Conservation (phyloP, 2,329 filamentous ascomycete genomes). For the Lachnellula subtilissima region DNA sequence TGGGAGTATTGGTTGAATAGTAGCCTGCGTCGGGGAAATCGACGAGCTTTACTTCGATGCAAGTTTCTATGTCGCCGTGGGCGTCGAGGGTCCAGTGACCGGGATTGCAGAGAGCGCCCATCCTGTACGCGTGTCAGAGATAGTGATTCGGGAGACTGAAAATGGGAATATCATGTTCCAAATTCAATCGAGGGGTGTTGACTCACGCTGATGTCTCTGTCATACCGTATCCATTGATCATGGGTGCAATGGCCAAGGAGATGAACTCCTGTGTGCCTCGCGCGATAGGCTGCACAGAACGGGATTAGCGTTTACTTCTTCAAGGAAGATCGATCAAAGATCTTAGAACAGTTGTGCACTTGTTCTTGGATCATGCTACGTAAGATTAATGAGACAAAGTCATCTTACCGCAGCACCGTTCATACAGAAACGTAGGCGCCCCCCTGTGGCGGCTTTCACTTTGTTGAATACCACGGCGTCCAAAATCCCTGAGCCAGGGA, state of each 20-base stretch:
- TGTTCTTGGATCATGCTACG: no score
- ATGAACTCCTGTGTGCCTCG: constrained; percentile 83
- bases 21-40: constrained; percentile 84
- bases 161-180: not conserved
- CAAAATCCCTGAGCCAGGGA: constrained; percentile 63
- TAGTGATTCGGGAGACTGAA: constrained; percentile 31
- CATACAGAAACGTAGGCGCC: constrained; percentile 79
- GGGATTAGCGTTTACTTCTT: no score
- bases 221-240: constrained; percentile 88
- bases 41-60: constrained; percentile 83
- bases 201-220: constrained; percentile 73
- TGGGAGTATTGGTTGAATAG: constrained; percentile 52
- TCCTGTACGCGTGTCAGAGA: constrained; percentile 74
- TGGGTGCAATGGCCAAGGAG: constrained; percentile 82
- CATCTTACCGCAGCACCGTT: constrained; percentile 67
- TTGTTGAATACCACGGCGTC: constrained; percentile 85
- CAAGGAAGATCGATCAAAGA: no score
- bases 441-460: constrained; percentile 82
- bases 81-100: constrained; percentile 71
- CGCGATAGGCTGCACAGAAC: constrained; percentile 55
- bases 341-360: no score
- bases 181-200: not conserved
- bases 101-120: constrained; percentile 72
- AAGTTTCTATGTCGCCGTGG: constrained; percentile 71
- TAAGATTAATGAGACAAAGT: no score